Evolutionary conservation across 768 basidiomycete species (phyloP).

Genomic region (Candolleomyces efflorescens): DNA sequence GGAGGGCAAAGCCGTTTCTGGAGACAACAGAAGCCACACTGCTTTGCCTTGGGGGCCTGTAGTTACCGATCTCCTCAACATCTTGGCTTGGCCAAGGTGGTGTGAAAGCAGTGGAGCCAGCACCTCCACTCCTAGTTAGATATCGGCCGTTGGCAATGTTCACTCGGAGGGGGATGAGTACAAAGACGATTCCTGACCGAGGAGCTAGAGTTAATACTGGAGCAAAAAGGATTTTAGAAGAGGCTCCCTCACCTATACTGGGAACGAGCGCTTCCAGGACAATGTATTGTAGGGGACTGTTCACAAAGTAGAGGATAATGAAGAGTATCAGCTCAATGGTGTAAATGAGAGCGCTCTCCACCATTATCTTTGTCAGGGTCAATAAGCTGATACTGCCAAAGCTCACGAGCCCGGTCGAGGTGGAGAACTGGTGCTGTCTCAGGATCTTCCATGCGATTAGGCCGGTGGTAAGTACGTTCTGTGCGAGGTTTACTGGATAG

Average conservation of each 20-base stretch:
- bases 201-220: not conserved
- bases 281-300: slow-evolving; percentile 21
- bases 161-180: not conserved
- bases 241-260: slow-evolving; percentile 24
- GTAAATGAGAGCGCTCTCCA: slow-evolving; percentile 29
- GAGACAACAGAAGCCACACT: not conserved
- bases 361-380: slow-evolving; percentile 20
- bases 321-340: slow-evolving; percentile 23
- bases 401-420: slow-evolving; percentile 9
- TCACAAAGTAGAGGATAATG: slow-evolving; percentile 21
- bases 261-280: slow-evolving; percentile 24
- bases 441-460: slow-evolving; percentile 23
- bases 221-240: not conserved
- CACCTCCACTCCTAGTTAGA: not conserved
- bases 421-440: slow-evolving; percentile 20
- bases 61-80: not conserved
- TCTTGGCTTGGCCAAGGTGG: not conserved
- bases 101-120: not conserved
- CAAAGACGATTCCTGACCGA: not conserved
- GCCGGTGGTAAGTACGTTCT: slow-evolving; percentile 25
- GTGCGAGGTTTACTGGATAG: slow-evolving; percentile 21
- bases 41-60: not conserved
- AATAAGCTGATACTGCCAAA: slow-evolving; percentile 14
- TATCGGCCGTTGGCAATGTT: not conserved
- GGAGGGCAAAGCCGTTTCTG: not conserved